These are phyloP conservation scores for Cladosporium sphaerospermum DNA, from an alignment of 2,329 filamentous ascomycete species.

Conservation along the genomic window DNA sequence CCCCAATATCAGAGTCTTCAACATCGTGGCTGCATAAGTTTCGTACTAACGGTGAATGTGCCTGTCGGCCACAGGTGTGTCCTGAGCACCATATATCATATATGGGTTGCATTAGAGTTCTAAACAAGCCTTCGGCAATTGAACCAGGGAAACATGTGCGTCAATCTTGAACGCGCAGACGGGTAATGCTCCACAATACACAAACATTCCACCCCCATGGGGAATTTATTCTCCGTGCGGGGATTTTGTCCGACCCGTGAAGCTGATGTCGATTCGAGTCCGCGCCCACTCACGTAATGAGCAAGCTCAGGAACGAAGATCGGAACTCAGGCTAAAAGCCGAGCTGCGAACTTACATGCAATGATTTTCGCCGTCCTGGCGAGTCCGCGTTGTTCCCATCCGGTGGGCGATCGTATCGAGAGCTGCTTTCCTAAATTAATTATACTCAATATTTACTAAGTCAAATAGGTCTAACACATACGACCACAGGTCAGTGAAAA, in stretches of 20 bases:
- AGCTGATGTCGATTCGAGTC: not conserved
- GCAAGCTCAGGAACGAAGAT: too few relatives aligned
- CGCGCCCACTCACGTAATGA: too few relatives aligned
- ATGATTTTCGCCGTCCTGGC: too few relatives aligned
- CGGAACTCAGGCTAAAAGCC: too few relatives aligned
- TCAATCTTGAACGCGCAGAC: not conserved
- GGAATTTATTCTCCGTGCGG: slow-evolving; percentile 1
- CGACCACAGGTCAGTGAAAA: too few relatives aligned
- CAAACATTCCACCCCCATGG: not conserved
- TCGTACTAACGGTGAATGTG: not conserved
- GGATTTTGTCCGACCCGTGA: not conserved
- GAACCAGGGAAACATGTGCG: not conserved
- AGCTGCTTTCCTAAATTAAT: too few relatives aligned
- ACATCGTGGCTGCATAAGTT: slow-evolving; percentile 8
- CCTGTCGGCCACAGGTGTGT: not conserved
- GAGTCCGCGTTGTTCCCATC: too few relatives aligned
- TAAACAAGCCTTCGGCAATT: not conserved
- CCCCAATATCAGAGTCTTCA: slow-evolving; percentile 9
- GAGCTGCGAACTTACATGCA: too few relatives aligned
- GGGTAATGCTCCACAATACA: not conserved
- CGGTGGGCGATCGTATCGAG: too few relatives aligned
- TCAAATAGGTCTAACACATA: too few relatives aligned
- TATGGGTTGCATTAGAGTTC: not conserved
- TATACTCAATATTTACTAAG: too few relatives aligned
- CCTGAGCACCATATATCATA: not conserved